Evolutionary conservation across 139 green algal species (phyloP).

Genomic region (Pseudopediastrum boryanum): DNA sequence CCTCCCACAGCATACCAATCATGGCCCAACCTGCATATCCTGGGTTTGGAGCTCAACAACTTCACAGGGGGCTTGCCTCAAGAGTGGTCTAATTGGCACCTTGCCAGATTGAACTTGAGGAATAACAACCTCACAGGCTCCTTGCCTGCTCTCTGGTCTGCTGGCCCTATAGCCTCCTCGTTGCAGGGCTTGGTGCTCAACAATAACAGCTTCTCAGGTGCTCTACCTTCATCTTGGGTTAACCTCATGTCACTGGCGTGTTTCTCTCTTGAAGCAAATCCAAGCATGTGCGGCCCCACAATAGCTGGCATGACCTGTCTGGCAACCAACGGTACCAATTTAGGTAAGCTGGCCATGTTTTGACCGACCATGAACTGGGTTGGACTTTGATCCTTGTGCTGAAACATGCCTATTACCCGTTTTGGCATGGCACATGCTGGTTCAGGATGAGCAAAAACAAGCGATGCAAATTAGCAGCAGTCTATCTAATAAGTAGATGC

Average conservation of each 20-base stretch:
- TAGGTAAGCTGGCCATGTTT: neutral
- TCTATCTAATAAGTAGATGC: too few species aligned
- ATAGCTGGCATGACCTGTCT: neutral
- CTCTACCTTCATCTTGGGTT: neutral
- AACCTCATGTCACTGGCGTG: neutral
- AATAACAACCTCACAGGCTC: neutral
- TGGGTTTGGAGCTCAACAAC: too few species aligned
- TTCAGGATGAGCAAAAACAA: neutral
- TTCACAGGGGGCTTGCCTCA: too few species aligned
- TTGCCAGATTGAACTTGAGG: too few species aligned
- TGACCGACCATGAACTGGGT: neutral
- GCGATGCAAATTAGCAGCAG: neutral
- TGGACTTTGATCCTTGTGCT: neutral
- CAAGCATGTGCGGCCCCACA: neutral
- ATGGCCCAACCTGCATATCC: too few species aligned
- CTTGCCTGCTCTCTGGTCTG: neutral
- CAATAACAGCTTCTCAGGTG: neutral
- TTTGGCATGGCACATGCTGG: neutral
- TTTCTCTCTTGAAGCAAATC: neutral
- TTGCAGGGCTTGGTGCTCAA: slow-evolving; percentile 6
- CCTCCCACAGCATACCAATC: too few species aligned
- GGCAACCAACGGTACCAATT: neutral
- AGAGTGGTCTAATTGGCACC: too few species aligned
- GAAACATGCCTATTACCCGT: neutral
- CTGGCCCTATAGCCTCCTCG: neutral